Base-by-base conservation (phyloP, 1,284 basidiomycete species). In the Tylopilus sp. region DNA sequence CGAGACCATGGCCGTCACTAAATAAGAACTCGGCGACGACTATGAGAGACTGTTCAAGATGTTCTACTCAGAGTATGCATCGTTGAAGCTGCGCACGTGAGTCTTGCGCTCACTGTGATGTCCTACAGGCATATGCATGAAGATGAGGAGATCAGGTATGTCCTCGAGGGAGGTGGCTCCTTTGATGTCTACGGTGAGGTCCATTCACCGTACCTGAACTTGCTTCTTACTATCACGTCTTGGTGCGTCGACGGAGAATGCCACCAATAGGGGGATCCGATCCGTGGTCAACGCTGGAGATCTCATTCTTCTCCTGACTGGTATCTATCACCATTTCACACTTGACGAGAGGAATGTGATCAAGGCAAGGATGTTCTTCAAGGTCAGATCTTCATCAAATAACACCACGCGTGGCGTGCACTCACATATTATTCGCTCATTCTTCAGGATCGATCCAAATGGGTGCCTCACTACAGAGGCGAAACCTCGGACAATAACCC, bases 91-190 rank as follows among this genome's bases (percentile, higher is more conserved):
- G n/a, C n/a, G n/a, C n/a, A n/a, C n/a, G n/a, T n/a, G n/a, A n/a
- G n/a, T n/a, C n/a, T n/a, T n/a, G n/a, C n/a, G n/a, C n/a, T n/a
- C n/a, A n/a, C n/a, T n/a, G n/a, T n/a, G n/a, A n/a, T 14, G 53
- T 8, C 31, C 23, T 66, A 69, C 67, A 93, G 92, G 75, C 93
- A 95, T 74, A 86, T 96, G 82, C 94, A 96, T 74, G 93, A 96
- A 79, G 94, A 96, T 73, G 94, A 96, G 78, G 94, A 96, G 81
- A 95, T 95, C 73, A 86, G 94, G 25, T 97, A 93, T 77, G 90
- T 96, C 71, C 84, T 93, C 52, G 85, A 86, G 2, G 95, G 94
- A 13, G 89, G 88, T 56, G 94, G 94, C 0, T 97, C 89, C 83
- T 96, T 96, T 75, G 94, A 95, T 71, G 86, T 95, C 39, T 86